These are phyloP conservation scores for Nicotiana paniculata DNA, from an alignment of 257 asterid genomes.

Conservation along the genomic window DNA sequence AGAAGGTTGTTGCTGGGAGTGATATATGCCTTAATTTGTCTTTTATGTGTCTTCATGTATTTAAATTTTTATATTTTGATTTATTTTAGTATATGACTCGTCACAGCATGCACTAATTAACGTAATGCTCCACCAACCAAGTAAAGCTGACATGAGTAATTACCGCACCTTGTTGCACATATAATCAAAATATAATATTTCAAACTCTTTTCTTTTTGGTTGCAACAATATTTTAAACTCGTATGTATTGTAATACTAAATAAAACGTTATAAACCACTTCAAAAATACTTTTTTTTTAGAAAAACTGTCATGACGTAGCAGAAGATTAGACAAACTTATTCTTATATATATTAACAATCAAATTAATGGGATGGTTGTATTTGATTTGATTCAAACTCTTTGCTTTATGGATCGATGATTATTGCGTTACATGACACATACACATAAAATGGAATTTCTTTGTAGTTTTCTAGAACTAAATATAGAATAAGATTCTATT, in stretches of 20 bases:
- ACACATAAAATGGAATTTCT: not conserved
- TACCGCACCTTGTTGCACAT: not conserved
- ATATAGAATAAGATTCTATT: not conserved
- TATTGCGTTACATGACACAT: not conserved
- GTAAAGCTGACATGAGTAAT: not conserved
- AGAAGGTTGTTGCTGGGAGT: conserved; percentile 27
- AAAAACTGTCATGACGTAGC: not conserved
- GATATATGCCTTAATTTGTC: not conserved
- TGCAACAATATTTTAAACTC: not conserved
- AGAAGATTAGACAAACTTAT: not conserved
- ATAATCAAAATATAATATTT: not conserved
- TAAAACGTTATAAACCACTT: not conserved
- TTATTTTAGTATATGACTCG: not conserved
- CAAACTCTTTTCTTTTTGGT: not conserved
- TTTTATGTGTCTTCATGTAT: no score
- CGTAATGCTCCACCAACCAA: not conserved
- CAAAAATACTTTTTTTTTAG: not conserved
- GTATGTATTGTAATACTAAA: not conserved
- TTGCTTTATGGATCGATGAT: not conserved
- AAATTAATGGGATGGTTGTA: no score
- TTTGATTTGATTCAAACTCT: not conserved
- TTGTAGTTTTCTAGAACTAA: not conserved
- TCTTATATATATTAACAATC: no score
- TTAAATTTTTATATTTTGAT: not conserved
- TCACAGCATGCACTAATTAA: not conserved